Evolutionary conservation across 306 rosid genomes (phyloP).

Genomic region (Herpetospermum pedunculosum): DNA sequence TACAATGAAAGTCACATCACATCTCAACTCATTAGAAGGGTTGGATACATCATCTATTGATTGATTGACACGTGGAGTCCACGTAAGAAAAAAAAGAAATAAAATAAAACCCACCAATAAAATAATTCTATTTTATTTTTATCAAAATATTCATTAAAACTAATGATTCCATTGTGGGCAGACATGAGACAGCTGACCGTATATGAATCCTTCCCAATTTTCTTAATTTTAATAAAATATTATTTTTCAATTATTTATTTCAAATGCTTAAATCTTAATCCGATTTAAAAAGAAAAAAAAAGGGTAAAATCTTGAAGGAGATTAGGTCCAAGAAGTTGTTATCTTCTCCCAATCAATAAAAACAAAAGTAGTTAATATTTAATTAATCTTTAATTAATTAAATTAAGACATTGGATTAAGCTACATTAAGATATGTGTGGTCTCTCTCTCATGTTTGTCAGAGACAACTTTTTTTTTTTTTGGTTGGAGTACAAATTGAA

Average conservation of each 20-base stretch:
- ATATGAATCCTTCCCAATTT: background rate
- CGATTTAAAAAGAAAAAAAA: no score
- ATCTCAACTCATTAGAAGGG: background rate
- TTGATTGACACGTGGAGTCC: background rate
- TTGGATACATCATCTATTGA: background rate
- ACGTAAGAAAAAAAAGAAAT: background rate
- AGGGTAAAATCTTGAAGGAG: background rate
- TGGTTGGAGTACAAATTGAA: background rate
- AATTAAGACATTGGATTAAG: background rate
- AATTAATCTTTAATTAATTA: background rate
- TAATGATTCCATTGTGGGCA: background rate
- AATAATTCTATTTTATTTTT: background rate
- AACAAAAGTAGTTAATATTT: background rate
- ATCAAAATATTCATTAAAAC: background rate
- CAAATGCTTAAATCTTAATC: background rate
- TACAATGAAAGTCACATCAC: background rate
- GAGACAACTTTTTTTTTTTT: background rate
- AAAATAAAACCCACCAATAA: background rate
- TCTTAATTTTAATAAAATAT: background rate
- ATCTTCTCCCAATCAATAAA: background rate
- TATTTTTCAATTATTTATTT: background rate
- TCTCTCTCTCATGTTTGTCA: background rate
- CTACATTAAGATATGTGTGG: background rate
- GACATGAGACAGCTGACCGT: background rate
- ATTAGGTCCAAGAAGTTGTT: background rate